A percentile compares a stretch with the other conserved stretches of the same genome.
These are phyloP conservation scores for Plantago major DNA, from an alignment of 257 asterid species.

Conservation along the genomic window DNA sequence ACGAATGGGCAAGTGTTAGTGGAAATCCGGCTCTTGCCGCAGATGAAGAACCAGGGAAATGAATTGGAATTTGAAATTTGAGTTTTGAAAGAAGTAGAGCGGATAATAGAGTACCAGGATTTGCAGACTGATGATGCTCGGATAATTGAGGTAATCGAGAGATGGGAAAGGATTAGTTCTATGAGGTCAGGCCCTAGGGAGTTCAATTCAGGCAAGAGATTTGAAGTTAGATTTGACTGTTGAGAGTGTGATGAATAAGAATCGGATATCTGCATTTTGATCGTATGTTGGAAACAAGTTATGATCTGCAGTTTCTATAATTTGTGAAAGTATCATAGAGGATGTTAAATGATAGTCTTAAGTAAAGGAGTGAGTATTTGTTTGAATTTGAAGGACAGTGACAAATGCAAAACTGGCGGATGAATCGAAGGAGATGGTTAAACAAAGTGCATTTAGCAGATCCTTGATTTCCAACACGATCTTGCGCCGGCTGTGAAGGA, in stretches of 20 bases:
- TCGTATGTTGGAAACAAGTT: no score
- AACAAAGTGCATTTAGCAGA: no score
- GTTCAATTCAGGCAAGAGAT: neutral
- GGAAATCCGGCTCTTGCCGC: slow-evolving; percentile 1
- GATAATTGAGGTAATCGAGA: slow-evolving; percentile 29
- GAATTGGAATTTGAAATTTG: slow-evolving; percentile 8
- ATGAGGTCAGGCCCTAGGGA: slow-evolving; percentile 1
- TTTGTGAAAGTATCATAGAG: no score
- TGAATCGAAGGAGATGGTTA: no score
- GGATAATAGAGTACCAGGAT: slow-evolving; percentile 23
- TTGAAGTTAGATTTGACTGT: neutral
- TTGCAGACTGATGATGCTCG: slow-evolving; percentile 37
- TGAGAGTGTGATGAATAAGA: neutral
- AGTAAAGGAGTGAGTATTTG: no score
- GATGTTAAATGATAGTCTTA: no score
- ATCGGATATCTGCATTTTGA: neutral
- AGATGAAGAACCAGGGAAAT: slow-evolving; percentile 33
- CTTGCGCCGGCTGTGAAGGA: no score
- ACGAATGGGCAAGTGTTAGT: slow-evolving; percentile 13
- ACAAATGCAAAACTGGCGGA: no score
- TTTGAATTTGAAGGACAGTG: no score
- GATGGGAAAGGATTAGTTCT: neutral
- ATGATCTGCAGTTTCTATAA: no score
- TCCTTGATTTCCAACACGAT: no score
- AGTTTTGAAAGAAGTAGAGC: slow-evolving; percentile 22